Conservation (phyloP, 148 eudicot genomes). For the Camellia granthamiana region DNA sequence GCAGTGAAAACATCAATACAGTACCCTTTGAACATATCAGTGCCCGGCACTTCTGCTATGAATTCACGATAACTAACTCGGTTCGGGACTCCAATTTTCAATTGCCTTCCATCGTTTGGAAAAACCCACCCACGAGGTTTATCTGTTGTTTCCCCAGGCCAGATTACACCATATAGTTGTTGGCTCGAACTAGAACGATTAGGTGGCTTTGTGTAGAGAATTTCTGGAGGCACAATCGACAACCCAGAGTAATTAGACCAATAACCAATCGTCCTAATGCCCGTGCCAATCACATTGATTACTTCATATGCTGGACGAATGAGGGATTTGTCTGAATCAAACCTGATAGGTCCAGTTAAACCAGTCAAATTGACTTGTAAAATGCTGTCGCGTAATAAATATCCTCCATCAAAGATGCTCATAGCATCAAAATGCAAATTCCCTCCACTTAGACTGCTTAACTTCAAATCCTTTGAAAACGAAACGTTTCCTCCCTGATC, state of each 20-base stretch:
- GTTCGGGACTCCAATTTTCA: conserved; percentile 66
- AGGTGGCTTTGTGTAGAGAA: conserved; percentile 26
- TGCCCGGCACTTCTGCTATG: conserved; percentile 32
- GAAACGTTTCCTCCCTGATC: conserved; percentile 52
- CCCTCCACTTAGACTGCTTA: conserved; percentile 26
- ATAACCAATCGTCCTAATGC: conserved; percentile 51
- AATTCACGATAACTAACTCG: conserved; percentile 58
- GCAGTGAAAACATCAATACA: conserved; percentile 66
- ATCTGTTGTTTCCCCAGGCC: conserved; percentile 59
- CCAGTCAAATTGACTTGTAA: conserved; percentile 44
- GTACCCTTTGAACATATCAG: conserved; percentile 48
- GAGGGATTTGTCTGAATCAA: conserved; percentile 34
- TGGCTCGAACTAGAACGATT: conserved; percentile 40
- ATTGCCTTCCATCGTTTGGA: conserved; percentile 45
- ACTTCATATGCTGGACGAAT: conserved; percentile 56
- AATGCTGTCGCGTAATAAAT: conserved; percentile 35
- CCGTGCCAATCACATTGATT: conserved; percentile 63
- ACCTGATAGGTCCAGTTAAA: conserved; percentile 53
- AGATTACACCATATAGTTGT: conserved; percentile 42
- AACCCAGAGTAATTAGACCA: conserved; percentile 67
- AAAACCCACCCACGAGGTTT: conserved; percentile 85
- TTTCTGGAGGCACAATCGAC: conserved; percentile 58
- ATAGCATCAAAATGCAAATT: conserved; percentile 45
- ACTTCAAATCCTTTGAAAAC: conserved; percentile 38
- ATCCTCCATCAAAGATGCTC: conserved; percentile 62